A percentile compares a stretch with the other conserved stretches of the same genome.
Evolutionary conservation across 129 eudicot genomes (phyloP).

Genomic region (Saussurea involucrata): DNA sequence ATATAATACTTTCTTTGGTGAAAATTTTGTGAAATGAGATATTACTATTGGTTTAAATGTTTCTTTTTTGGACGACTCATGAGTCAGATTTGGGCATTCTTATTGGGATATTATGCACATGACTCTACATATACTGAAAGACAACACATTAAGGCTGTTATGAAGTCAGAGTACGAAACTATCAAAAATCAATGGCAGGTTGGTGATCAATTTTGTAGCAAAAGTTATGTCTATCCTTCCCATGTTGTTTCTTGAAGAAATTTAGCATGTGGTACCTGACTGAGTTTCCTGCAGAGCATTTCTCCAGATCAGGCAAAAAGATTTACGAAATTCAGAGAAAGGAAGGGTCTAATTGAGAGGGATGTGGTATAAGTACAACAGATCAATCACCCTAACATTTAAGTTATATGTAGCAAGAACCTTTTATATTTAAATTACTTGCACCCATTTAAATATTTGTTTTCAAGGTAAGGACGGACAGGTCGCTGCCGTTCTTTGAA

Average conservation of each 20-base stretch:
- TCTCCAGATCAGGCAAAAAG: conserved; percentile 61
- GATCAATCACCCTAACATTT: neutral
- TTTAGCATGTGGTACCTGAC: neutral
- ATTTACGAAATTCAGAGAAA: conserved; percentile 71
- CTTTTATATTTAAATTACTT: conserved; percentile 2
- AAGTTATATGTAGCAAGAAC: neutral
- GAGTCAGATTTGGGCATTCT: conserved; percentile 62
- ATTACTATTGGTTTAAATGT: neutral
- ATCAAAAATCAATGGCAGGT: conserved; percentile 86
- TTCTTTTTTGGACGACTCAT: neutral
- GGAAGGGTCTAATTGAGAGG: conserved; percentile 78
- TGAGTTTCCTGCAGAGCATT: conserved; percentile 49
- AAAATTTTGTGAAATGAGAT: neutral
- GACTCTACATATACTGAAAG: conserved; percentile 75
- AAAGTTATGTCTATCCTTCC: neutral
- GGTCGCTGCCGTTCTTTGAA: conserved; percentile 70
- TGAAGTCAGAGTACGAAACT: conserved; percentile 64
- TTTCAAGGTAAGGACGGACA: conserved; percentile 78
- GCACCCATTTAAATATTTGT: neutral
- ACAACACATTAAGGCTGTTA: conserved; percentile 50
- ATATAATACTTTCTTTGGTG: neutral
- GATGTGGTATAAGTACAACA: conserved; percentile 51
- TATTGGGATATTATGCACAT: conserved; percentile 53
- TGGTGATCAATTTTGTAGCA: conserved; percentile 7
- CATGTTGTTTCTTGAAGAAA: neutral